Evolutionary conservation across 768 basidiomycete species (phyloP), one percentile per base, ranked within the genome.

Genomic region (Lanmaoa rubissima): DNA sequence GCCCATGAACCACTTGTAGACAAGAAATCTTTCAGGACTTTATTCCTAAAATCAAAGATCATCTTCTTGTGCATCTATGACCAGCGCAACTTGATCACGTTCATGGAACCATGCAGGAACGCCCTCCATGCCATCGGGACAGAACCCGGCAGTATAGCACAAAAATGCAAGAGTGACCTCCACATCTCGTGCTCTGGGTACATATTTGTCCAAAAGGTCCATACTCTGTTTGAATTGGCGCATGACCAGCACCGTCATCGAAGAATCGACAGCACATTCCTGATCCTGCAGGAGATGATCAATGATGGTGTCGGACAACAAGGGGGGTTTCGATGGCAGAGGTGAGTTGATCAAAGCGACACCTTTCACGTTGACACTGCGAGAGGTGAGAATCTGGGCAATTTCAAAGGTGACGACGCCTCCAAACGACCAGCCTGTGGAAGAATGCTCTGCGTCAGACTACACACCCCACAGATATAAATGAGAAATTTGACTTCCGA

Each of bases 391-490:
- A 28, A 80, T 79, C 1, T 76, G 77, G 17, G 84, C 81, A 2
- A 82, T 71, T 62, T 89, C 88, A 61, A 82, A 89, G 0, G 88
- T 86, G 0, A 83, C 81, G 5, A 88, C 82, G 2, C 88, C 88
- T 13, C 88, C 88, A 59, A 91, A 87, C 3, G 88, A 91, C 88
- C 88, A 91, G 0, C 88, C 88, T 90, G 51, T 2, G 14, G 14
- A 5, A 32, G 2, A 32, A 19, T 3, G 6, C 36, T 3, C 11
- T 9, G 24, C 2, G 34, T 54, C 7, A 57, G 41, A 31, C 6
- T 0, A 21, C 58, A 32, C 40, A 46, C 24, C 24, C 51, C 21
- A 24, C n/a, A 4, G 1, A 45, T 5, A 21, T 0, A 5, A 12
- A 50, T 6, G 17, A 49, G 34, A 24, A 28, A n/a, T 54, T 76